Base-by-base conservation (phyloP, 2,329 filamentous ascomycete species). In the Fusarium decemcellulare region DNA sequence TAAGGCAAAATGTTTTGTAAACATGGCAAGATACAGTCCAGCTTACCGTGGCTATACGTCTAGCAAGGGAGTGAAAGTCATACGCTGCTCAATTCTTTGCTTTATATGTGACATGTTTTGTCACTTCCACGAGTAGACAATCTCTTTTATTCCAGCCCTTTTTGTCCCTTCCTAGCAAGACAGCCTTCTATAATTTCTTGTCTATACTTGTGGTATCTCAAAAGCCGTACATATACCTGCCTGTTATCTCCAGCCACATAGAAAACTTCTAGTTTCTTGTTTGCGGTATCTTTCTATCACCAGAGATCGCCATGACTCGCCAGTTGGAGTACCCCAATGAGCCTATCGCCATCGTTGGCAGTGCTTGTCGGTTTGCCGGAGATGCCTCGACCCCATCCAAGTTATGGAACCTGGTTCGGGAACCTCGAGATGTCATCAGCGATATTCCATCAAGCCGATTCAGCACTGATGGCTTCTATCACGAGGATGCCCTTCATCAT, bases 311-410 rank as follows among this genome's bases (percentile, higher is more conserved):
- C 9, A 46, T 30, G 14, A 4, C 30, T 44, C 23, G 32, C 65
- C 2, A 40, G 32, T 11, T 34, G 32, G 32, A 34, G 32, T 34
- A 34, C 32, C 8, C 32, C 32, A 69, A 16, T 47, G 78, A 80
- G 52, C 80, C 81, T 42, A 82, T 83, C 57, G 82, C 81, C 14
- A 72, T 84, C 36, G 73, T 83, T 43, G 81, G 82, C 42, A 78
- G 56, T 27, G 79, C 72, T 3, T 82, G 80, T 65, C 78, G 81
- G 43, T 81, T 82, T 18, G 78, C 81, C 0, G 81, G 81, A 2
- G 74, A 70, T 7, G 73, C 77, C 0, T 76, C 61, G 9, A 75
- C 68, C 64, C 59, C 59, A 5, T 57, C 59, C 3, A 44, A 50
- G 0, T 37, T 61, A 7, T 61, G 52, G 59, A 36, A 61, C 30